Percentiles rank a stretch among this genome's conserved stretches.
phyloP scores from a whole-genome alignment of 2,329 filamentous ascomycete genomes.

The Aspergillus flavus region DNA sequence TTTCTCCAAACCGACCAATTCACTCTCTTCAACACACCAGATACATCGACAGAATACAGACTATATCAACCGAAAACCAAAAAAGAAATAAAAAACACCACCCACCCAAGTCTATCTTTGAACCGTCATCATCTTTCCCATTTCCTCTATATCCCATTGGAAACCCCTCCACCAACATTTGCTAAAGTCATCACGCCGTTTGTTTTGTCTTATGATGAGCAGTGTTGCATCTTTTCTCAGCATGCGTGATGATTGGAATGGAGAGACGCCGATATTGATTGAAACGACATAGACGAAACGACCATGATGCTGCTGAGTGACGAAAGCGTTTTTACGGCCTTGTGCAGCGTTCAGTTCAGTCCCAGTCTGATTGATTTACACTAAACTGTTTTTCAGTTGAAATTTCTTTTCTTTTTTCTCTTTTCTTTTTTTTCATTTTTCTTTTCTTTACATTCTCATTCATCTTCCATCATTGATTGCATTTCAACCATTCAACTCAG shows the following conservation, averaged over 20 bases:
- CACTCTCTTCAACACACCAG: conserved; percentile 4
- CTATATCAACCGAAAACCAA: conserved; percentile 9
- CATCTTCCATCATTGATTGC: neutral
- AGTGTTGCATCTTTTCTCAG: conserved; percentile 15
- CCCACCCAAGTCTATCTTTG: neutral
- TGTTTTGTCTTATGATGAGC: conserved; percentile 16
- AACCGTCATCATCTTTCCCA: conserved; percentile 3
- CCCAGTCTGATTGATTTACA: conserved; percentile 7
- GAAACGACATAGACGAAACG: conserved; percentile 27
- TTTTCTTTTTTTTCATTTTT: conserved; percentile 9
- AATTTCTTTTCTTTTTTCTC: conserved; percentile 7
- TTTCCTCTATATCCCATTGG: conserved; percentile 7
- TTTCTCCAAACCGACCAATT: conserved; percentile 14
- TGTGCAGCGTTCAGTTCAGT: conserved; percentile 18
- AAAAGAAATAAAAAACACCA: conserved; percentile 12
- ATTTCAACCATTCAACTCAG: neutral
- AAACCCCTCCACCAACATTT: conserved; percentile 8
- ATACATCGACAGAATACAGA: neutral
- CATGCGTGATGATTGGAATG: conserved; percentile 27
- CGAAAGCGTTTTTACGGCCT: conserved; percentile 14
- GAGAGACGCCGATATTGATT: conserved; percentile 27
- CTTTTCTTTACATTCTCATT: neutral
- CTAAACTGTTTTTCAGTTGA: conserved; percentile 10
- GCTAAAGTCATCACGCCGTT: conserved; percentile 13
- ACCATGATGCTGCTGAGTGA: conserved; percentile 20